These are phyloP conservation scores for Neurospora pannonica DNA, from an alignment of 495 filamentous ascomycete genomes.

Conservation along the genomic window DNA sequence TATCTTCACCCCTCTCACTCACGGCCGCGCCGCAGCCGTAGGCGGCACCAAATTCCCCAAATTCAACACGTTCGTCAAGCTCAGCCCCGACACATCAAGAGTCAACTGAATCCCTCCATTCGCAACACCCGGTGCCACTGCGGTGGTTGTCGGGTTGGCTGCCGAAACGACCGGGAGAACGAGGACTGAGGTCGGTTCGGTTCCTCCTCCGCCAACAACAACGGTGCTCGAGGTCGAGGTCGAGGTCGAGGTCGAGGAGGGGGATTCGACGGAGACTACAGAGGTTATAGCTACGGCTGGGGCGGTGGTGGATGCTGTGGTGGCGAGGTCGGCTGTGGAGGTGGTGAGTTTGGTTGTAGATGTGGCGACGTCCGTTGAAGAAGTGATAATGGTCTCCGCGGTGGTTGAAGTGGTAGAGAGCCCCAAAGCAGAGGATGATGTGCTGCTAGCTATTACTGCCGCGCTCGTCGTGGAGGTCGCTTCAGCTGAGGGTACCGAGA, in stretches of 20 bases:
- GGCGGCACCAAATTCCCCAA: slow-evolving; percentile 24
- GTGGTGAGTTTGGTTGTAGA: slow-evolving; percentile 5
- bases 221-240: slow-evolving; percentile 1
- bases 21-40: slow-evolving; percentile 3
- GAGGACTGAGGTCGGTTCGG: slow-evolving; percentile 15
- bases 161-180: slow-evolving; percentile 3
- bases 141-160: neutral
- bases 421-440: neutral
- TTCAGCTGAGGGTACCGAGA: neutral
- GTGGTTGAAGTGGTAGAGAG: neutral
- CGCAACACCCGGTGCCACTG: slow-evolving; percentile 1
- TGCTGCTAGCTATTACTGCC: neutral
- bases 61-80: slow-evolving; percentile 23
- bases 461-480: neutral
- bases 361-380: neutral
- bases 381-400: neutral
- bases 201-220: too few relatives aligned
- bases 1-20: neutral
- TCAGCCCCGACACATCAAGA: slow-evolving; percentile 24
- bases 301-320: neutral
- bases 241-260: slow-evolving; percentile 10
- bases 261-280: slow-evolving; percentile 2
- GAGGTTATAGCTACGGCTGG: slow-evolving; percentile 2
- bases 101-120: slow-evolving; percentile 7
- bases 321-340: slow-evolving; percentile 1